Base-by-base conservation (phyloP, 345 rosid genomes). In the Brassica cretica region DNA sequence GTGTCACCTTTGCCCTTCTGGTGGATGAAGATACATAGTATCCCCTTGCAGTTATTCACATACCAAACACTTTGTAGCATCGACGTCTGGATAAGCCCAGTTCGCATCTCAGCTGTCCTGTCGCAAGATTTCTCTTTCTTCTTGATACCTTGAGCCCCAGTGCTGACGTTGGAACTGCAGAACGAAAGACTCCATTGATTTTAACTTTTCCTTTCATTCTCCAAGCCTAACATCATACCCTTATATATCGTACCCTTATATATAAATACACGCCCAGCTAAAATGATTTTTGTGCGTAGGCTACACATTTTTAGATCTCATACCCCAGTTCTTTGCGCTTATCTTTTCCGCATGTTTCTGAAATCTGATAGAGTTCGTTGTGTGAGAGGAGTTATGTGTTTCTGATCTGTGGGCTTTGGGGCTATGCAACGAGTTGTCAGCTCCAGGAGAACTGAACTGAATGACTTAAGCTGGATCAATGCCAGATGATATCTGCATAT, bases 351-450 rank as follows among this genome's bases (percentile, higher is more conserved):
- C 71, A 79, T 74, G 66, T 66, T 70, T 79, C 75, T 8, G 79
- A 37, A 66, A 66, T 68, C 74, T 55, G 77, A 53, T 72, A 64
- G 30, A 32, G 39, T 63, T 67, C 19, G 63, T 71, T 56, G 30
- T 64, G 59, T 41, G 76, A 60, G 84, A 64, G 71, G 66, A 68
- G 67, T 35, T 71, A 66, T 72, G 68, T 61, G 12, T 53, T 68
- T 78, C 78, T 81, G 75, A 79, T 60, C 80, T 55, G 72, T 78
- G 74, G 55, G 41, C 71, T 11, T 72, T 72, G 80, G 77, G 61
- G 81, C 62, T 71, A 75, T 61, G 58, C 16, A 64, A 60, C 59
- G 61, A 85, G 76, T 79, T 74, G 78, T 58, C 59, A 61, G 64
- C 70, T 76, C 70, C 74, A 72, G 78, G 68, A 39, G 76, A 73